These are phyloP conservation scores for Tieghemostelium lacteum DNA, from an alignment of 78 protist species.

Conservation along the genomic window DNA sequence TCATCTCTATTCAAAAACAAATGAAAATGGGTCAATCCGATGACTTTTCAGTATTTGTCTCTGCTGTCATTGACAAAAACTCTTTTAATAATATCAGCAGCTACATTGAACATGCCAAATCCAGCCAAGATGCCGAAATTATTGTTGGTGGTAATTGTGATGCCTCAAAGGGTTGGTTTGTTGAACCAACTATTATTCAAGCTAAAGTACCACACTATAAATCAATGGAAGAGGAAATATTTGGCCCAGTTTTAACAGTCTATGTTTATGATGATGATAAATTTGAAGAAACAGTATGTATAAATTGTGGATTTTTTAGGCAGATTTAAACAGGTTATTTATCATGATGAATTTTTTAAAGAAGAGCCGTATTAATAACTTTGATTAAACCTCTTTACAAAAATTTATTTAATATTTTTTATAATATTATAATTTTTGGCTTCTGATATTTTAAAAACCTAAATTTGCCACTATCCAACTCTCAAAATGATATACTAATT, in stretches of 20 bases:
- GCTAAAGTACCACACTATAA: conserved; percentile 85
- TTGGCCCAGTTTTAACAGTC: conserved; percentile 96
- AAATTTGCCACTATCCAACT: too few relatives aligned
- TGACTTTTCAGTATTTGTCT: conserved; percentile 82
- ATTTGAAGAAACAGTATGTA: conserved; percentile 75
- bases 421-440: not conserved
- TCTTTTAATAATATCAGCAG: conserved; percentile 85
- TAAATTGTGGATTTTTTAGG: not conserved
- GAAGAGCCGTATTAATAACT: conserved; percentile 83
- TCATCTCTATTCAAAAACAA: conserved; percentile 18
- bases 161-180: conserved; percentile 89
- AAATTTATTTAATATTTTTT: conserved; percentile 1
- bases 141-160: conserved; percentile 89
- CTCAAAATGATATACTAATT: not conserved
- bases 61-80: conserved; percentile 94
- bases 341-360: conserved; percentile 49
- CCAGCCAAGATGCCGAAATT: conserved; percentile 72
- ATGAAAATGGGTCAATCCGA: conserved; percentile 89
- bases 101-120: conserved; percentile 92
- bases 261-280: conserved; percentile 87
- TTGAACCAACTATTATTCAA: conserved; percentile 93
- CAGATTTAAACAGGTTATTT: not conserved
- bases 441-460: not conserved
- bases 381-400: conserved; percentile 62
- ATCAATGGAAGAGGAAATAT: conserved; percentile 93